A percentile compares a stretch with the other conserved stretches of the same genome.
These are phyloP conservation scores for Castanospermum australe DNA, from an alignment of 306 rosid genomes.

Conservation along the genomic window DNA sequence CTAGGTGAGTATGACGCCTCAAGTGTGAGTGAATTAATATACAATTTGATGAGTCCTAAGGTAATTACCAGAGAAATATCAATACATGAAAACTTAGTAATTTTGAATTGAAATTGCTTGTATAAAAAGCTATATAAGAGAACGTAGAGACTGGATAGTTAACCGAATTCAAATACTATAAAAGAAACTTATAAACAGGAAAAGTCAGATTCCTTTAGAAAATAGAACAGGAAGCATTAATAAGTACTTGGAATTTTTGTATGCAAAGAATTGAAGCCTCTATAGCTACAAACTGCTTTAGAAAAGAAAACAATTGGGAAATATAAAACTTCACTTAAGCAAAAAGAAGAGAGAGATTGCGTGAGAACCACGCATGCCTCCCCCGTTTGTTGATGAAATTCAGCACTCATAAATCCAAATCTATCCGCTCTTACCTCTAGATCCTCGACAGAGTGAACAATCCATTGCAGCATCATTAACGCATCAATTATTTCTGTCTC, in stretches of 20 bases:
- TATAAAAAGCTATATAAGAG: background rate
- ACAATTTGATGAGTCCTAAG: background rate
- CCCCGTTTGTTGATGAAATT: background rate
- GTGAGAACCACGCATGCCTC: background rate
- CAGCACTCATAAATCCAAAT: background rate
- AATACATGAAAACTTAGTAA: background rate
- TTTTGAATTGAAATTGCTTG: background rate
- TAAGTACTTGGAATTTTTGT: background rate
- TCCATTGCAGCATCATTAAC: slow-evolving; percentile 23
- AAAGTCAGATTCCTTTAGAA: background rate
- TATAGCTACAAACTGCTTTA: background rate
- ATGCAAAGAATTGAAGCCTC: background rate
- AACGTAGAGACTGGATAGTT: too few species aligned
- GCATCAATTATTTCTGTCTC: slow-evolving; percentile 4
- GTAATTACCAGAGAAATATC: background rate
- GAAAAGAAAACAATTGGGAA: background rate
- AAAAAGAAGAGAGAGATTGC: background rate
- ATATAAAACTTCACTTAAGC: background rate
- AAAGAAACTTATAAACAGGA: background rate
- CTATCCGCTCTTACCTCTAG: slow-evolving; percentile 22
- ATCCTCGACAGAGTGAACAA: slow-evolving; percentile 16
- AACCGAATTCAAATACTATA: background rate
- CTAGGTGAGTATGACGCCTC: background rate
- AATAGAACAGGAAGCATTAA: background rate
- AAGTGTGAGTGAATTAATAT: background rate